Evolutionary conservation across 1,284 basidiomycete species (phyloP), one percentile per base, ranked within the genome.

Genomic region (Cryptococcus sp.): DNA sequence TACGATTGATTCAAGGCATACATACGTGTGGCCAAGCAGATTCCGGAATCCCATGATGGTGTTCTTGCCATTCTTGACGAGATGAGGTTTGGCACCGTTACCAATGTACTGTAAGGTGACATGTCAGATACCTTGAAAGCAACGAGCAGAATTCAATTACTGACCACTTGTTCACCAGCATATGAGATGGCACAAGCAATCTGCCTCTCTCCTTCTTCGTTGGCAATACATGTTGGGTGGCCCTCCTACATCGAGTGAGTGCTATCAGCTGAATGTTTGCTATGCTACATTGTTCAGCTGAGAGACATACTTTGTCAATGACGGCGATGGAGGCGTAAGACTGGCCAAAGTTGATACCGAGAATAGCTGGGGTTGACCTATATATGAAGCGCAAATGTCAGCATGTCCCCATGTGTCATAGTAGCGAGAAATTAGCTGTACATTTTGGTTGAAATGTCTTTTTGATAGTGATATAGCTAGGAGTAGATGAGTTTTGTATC

Each of bases 261-360:
- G 29, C n/a, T 34, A 10, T 34, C 29, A 34, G 29, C 29, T 34
- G 13, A 7, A 10, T 34, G 29, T 34, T 34, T 13, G 29, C 3
- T 13, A 34, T 34, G 29, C 29, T 2, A 10, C 3, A 10, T 2
- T 34, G 8, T 2, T 2, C 11, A 25, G 22, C 2, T 37, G 64
- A 44, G 52, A 22, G 44, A 75, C 80, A 52, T 56, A 91, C 92
- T 83, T 97, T 97, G 75, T 92, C 93, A 73, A 97, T 89, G 59
- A 97, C 89, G 22, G 94, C 91, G 69, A 99, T 95, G 47, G 91
- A 94, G 34, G 91, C 90, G 78, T 90, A 98, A 40, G 91, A 89
- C 80, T 96, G 93, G 45, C 96, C 96, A 79, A 98, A 90, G 83
- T 97, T 98, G 82, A 99, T 93, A 55, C 95, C 95, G 55, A 99